These are phyloP conservation scores for Paracoccidioides brasiliensis DNA, from an alignment of 2,329 filamentous ascomycete species.

Conservation along the genomic window DNA sequence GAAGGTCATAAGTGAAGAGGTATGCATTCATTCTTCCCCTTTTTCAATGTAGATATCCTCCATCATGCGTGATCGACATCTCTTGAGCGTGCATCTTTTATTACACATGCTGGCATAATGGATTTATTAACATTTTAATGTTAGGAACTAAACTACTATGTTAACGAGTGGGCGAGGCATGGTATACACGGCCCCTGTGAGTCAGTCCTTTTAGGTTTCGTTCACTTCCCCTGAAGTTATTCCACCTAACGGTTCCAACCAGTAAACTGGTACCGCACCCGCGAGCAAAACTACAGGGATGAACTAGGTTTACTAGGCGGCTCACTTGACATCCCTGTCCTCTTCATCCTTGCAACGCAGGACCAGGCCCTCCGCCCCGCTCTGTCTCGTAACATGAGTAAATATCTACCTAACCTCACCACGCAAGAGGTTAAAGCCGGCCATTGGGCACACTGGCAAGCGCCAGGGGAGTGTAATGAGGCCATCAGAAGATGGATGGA, in stretches of 20 bases:
- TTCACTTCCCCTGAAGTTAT: background rate
- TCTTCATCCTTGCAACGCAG: conserved; percentile 60
- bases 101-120: background rate
- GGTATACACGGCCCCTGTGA: conserved; percentile 61
- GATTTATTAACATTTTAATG: background rate
- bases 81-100: conserved; percentile 1
- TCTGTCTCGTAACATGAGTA: conserved; percentile 60
- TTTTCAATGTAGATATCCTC: background rate
- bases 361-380: conserved; percentile 61
- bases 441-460: conserved; percentile 78
- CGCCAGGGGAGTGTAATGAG: conserved; percentile 55
- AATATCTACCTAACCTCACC: conserved; percentile 51
- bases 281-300: conserved; percentile 61
- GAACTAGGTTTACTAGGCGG: conserved; percentile 38
- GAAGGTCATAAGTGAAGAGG: conserved; percentile 49
- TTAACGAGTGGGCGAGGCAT: conserved; percentile 53
- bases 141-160: conserved; percentile 63
- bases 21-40: conserved; percentile 17
- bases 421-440: conserved; percentile 52
- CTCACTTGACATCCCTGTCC: conserved; percentile 47
- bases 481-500: conserved; percentile 56
- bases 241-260: background rate
- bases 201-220: conserved; percentile 18
- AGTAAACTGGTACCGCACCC: conserved; percentile 79
- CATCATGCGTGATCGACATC: background rate